Evolutionary conservation across 1,139 yeast genomes (phyloP).

Genomic region (Pneumocystis canis): DNA sequence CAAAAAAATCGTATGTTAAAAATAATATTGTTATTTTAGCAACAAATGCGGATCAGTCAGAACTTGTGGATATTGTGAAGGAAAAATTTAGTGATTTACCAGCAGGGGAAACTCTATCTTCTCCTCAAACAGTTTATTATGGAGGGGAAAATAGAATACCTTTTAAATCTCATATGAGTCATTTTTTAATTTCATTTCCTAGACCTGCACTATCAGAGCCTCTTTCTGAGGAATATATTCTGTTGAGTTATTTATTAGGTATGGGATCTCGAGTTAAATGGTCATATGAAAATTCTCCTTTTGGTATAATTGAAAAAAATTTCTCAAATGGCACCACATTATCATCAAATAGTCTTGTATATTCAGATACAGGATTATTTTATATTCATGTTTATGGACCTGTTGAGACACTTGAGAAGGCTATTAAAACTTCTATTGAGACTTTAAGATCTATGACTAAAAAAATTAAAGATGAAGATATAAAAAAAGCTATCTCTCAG

Average conservation of each 20-base stretch:
- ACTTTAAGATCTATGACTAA: slow-evolving; percentile 16
- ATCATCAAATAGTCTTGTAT: slow-evolving; percentile 45
- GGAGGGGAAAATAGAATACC: slow-evolving; percentile 69
- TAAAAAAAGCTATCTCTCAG: slow-evolving; percentile 34
- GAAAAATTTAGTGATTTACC: slow-evolving; percentile 57
- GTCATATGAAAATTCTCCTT: slow-evolving; percentile 36
- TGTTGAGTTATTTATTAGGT: slow-evolving; percentile 61
- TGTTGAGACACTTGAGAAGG: slow-evolving; percentile 40
- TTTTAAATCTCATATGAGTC: slow-evolving; percentile 45
- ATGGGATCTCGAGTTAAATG: slow-evolving; percentile 31
- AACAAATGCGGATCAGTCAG: slow-evolving; percentile 59
- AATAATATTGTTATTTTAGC: slow-evolving; percentile 60
- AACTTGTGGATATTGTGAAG: slow-evolving; percentile 50
- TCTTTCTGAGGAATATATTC: slow-evolving; percentile 49
- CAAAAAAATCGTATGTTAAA: slow-evolving; percentile 53
- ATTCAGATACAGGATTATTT: slow-evolving; percentile 73
- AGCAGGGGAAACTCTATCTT: slow-evolving; percentile 35
- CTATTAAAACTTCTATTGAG: slow-evolving; percentile 39
- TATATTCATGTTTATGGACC: slow-evolving; percentile 51
- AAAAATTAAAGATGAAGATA: slow-evolving; percentile 25
- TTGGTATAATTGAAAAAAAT: slow-evolving; percentile 31
- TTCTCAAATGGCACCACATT: slow-evolving; percentile 26
- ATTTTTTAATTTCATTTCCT: slow-evolving; percentile 71
- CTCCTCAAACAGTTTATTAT: slow-evolving; percentile 34
- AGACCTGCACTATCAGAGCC: slow-evolving; percentile 31